Conservation (phyloP, 202 grass and related monocot species). For the Dendrocalamus latiflorus region DNA sequence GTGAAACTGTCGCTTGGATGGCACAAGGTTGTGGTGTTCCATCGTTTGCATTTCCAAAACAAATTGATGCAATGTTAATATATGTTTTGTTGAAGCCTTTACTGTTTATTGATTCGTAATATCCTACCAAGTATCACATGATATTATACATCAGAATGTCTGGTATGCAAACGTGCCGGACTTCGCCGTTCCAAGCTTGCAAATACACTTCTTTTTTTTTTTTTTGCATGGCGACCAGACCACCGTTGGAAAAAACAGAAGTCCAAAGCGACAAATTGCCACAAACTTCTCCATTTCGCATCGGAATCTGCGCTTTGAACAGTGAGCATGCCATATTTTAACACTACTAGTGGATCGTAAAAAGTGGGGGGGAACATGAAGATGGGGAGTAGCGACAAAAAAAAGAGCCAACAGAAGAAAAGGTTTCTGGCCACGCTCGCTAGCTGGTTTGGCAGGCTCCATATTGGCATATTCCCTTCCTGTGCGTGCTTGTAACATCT, state of each 20-base stretch:
- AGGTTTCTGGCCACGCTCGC: background rate
- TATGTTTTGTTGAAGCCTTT: too few species aligned
- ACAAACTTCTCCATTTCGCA: constrained; percentile 20
- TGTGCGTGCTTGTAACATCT: background rate
- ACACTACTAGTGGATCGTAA: constrained; percentile 9
- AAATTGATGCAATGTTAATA: background rate
- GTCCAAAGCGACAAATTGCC: constrained; percentile 34
- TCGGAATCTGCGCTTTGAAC: constrained; percentile 18
- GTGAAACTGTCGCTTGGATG: background rate
- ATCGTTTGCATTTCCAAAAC: background rate
- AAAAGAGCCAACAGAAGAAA: background rate
- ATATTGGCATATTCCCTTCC: background rate
- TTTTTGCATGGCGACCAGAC: background rate
- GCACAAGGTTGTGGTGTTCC: background rate
- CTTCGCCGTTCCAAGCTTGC: background rate
- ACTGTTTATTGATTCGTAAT: background rate
- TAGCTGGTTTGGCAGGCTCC: constrained; percentile 7
- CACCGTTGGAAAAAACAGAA: background rate
- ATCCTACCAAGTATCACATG: background rate
- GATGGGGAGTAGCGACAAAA: constrained; percentile 30
- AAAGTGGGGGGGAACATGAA: constrained; percentile 25
- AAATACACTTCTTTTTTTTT: background rate
- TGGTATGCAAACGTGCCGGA: background rate
- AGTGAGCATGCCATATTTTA: constrained; percentile 26
- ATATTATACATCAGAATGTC: background rate